Conservation (phyloP, 306 rosid species). For the Vigna angularis region DNA sequence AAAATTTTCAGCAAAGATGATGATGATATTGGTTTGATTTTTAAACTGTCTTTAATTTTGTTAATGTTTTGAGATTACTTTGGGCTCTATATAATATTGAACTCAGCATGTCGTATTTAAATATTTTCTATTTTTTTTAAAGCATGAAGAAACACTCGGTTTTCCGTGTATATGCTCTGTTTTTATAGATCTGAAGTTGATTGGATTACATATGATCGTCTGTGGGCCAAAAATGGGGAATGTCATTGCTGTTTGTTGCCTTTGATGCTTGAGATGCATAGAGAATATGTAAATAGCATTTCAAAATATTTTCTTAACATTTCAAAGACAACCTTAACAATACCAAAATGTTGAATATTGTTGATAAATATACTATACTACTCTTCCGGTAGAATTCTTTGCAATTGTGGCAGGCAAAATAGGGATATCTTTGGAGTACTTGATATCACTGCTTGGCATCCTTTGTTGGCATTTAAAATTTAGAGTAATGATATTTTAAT, state of each 20-base stretch:
- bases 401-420: background rate
- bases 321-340: background rate
- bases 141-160: background rate
- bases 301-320: background rate
- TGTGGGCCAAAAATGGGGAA: background rate
- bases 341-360: conserved; percentile 13
- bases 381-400: background rate
- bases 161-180: background rate
- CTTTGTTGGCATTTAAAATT: background rate
- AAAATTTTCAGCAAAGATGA: conserved; percentile 7
- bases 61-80: background rate
- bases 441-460: background rate
- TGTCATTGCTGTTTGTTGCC: background rate
- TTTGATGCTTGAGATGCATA: conserved; percentile 1
- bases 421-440: background rate
- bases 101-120: background rate
- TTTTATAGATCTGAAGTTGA: background rate
- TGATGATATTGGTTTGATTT: conserved; percentile 11
- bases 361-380: background rate
- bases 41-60: conserved; percentile 10
- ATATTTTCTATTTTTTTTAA: background rate
- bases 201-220: background rate
- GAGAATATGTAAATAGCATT: background rate
- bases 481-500: too few species aligned
- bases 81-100: conserved; percentile 4